Conservation (phyloP, 371 early-diverging fungal genomes). For the Zychaea mexicana region DNA sequence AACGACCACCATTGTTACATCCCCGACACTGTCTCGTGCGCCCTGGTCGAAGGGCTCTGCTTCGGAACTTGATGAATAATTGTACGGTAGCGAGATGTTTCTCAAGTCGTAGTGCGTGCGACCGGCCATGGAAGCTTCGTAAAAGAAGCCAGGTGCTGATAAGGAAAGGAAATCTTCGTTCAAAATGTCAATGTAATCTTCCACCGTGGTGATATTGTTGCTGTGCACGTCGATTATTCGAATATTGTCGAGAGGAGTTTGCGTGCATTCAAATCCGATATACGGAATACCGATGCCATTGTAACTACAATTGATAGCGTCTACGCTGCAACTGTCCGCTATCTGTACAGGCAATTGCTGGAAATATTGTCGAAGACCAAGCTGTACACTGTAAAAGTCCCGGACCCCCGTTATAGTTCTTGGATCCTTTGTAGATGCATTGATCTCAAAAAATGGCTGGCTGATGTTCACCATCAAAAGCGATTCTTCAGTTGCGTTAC, state of each 20-base stretch:
- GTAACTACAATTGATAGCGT: conserved; percentile 7
- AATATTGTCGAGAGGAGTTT: background rate
- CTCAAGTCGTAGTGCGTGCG: conserved; percentile 27
- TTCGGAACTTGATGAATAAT: too few relatives aligned
- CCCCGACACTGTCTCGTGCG: conserved; percentile 23
- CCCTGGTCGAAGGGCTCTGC: conserved; percentile 19
- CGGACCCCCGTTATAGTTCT: background rate
- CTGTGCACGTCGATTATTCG: background rate
- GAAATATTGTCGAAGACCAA: background rate
- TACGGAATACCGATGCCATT: background rate
- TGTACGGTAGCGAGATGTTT: conserved; percentile 20
- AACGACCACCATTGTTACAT: conserved; percentile 9
- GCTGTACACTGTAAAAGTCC: background rate
- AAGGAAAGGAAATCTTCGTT: background rate
- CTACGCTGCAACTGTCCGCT: background rate
- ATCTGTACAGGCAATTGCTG: background rate
- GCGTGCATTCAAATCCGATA: background rate
- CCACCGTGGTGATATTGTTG: background rate
- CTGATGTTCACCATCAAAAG: too few relatives aligned
- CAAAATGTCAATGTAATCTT: too few relatives aligned
- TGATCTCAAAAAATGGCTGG: background rate
- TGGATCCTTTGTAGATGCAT: background rate
- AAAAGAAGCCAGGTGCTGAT: conserved; percentile 16
- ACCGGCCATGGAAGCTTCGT: conserved; percentile 25
- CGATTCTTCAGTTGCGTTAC: too few relatives aligned